Evolutionary conservation across 768 basidiomycete species (phyloP), one percentile per base, ranked within the genome.

Genomic region (Lyophyllum shimeji): DNA sequence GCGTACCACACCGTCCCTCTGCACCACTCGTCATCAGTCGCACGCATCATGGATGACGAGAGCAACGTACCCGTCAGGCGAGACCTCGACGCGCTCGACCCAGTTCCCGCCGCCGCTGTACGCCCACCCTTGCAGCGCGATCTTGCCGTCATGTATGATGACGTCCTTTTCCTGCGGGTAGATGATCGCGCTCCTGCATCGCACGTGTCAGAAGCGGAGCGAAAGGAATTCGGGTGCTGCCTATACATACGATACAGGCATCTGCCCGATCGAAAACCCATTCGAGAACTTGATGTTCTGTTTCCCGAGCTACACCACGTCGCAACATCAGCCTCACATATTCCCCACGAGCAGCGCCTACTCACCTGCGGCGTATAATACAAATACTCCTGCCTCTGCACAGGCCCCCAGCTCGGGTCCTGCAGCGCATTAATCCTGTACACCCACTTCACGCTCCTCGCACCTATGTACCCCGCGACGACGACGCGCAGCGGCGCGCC

Each of bases 21-120:
- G 18, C 17, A 42, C 15, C 18, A 29, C 20, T 15, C 17, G 7
- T 52, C 21, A 52, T 44, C 42, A 25, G 40, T 11, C 13, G 3
- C 39, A 4, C 9, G 39, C 39, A 15, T 2, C 2, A 15, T 9
- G n/a, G 4, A 15, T 40, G 39, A 15, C 18, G 8, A 40, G 4
- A n/a, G n/a, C 15, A 4, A 18, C n/a, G 5, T 58, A 76, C 74
- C 79, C 79, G 47, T 82, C 79, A 6, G 74, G 66, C 17, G 79
- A 81, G 23, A 82, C 75, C 56, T 82, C 81, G n/a, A 82, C 81
- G 31, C 82, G 68, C 61, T 82, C 77, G 15, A 82, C 77, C 79
- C 81, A 83, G 48, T 80, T 80, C 2, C 80, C 82, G 0, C 76
- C 75, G 0, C 77, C 76, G 42, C 74, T 74, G 56, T 78, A 79